Evolutionary conservation across 371 early-diverging fungal species (phyloP).

Genomic region (Lichtheimia corymbifera): DNA sequence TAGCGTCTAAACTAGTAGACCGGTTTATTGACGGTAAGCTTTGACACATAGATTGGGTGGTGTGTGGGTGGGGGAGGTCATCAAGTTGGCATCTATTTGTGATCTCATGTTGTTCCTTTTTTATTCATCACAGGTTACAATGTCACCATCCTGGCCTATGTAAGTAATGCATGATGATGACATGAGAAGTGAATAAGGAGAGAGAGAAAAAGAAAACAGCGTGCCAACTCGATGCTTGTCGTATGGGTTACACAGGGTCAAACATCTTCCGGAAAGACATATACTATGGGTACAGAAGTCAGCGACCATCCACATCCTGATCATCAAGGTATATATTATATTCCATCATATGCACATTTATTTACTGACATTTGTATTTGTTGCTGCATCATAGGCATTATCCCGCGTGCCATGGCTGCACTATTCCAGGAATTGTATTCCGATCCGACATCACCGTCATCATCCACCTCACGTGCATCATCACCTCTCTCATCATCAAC

Average conservation of each 20-base stretch:
- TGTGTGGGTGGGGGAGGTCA: too few species aligned
- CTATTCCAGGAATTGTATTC: conserved; percentile 62
- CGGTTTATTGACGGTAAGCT: conserved; percentile 84
- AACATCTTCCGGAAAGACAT: conserved; percentile 97
- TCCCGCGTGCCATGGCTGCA: conserved; percentile 83
- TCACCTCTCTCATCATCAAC: not conserved
- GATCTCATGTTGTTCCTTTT: conserved; percentile 1
- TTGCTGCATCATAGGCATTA: conserved; percentile 63
- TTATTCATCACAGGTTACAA: conserved; percentile 72
- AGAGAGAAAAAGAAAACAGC: not conserved
- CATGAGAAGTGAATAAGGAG: not conserved
- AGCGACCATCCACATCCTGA: conserved; percentile 55
- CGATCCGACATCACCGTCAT: not conserved
- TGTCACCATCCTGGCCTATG: conserved; percentile 97
- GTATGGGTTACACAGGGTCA: conserved; percentile 59
- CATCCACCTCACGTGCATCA: not conserved
- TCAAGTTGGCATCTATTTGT: not conserved
- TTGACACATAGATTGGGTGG: too few species aligned
- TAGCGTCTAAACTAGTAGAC: conserved; percentile 73
- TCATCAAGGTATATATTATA: conserved; percentile 40
- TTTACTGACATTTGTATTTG: not conserved
- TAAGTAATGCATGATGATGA: conserved; percentile 20
- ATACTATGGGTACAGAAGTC: conserved; percentile 95
- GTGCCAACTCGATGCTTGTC: not conserved
- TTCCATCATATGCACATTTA: not conserved